Percentiles rank a stretch among this genome's conserved stretches.
Conservation (phyloP, 2,329 filamentous ascomycete genomes). For the Ceratocystis albifundus region DNA sequence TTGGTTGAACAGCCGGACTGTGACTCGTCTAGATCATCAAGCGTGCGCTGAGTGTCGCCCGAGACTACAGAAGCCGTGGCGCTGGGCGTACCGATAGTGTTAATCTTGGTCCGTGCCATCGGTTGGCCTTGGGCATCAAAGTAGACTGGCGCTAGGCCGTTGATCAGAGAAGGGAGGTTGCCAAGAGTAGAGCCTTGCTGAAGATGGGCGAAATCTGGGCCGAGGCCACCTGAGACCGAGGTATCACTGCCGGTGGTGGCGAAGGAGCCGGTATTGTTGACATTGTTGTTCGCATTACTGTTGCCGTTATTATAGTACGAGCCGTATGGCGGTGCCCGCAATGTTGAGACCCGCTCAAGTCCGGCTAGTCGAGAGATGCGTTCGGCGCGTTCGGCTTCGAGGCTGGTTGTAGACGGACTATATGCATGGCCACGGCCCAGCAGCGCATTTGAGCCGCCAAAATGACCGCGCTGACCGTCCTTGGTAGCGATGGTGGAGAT, state of each 20-base stretch:
- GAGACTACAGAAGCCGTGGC: constrained; percentile 57
- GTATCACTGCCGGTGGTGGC: constrained; percentile 24
- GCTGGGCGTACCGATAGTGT: constrained; percentile 82
- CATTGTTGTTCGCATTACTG: constrained; percentile 24
- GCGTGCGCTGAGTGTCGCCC: constrained; percentile 39
- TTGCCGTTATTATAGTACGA: constrained; percentile 16
- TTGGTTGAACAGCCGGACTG: constrained; percentile 14
- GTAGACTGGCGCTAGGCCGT: constrained; percentile 44
- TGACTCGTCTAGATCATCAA: constrained; percentile 45
- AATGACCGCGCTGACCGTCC: constrained; percentile 80
- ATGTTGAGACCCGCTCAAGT: constrained; percentile 75
- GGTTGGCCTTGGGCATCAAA: constrained; percentile 67
- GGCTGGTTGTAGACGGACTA: constrained; percentile 53
- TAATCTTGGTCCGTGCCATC: constrained; percentile 59
- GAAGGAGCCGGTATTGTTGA: constrained; percentile 25
- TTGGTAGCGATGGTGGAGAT: constrained; percentile 93
- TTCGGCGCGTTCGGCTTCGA: constrained; percentile 85
- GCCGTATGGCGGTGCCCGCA: constrained; percentile 40
- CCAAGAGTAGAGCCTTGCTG: constrained; percentile 25
- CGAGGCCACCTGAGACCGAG: constrained; percentile 32
- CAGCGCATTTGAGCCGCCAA: constrained; percentile 36
- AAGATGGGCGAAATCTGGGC: constrained; percentile 41
- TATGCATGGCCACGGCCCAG: constrained; percentile 48
- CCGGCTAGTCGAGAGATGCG: constrained; percentile 89
- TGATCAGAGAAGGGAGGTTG: constrained; percentile 23